Evolutionary conservation across 306 rosid genomes (phyloP).

Genomic region (Sindora glabra): DNA sequence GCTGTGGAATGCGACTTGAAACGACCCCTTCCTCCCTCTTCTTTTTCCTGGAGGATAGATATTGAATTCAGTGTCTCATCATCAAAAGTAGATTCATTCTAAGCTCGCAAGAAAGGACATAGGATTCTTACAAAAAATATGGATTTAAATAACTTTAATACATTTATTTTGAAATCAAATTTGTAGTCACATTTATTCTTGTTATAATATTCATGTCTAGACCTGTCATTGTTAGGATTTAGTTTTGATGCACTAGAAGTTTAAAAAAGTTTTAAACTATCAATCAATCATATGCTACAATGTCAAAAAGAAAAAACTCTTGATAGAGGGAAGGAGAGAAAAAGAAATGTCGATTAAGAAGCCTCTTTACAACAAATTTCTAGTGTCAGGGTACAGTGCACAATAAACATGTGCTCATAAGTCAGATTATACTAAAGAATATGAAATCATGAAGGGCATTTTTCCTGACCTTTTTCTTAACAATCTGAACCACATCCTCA

Average conservation of each 20-base stretch:
- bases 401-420: neutral
- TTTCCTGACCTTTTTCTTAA: constrained; percentile 85
- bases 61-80: constrained; percentile 6
- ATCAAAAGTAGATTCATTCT: neutral
- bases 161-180: too few relatives aligned
- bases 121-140: neutral
- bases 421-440: too few relatives aligned
- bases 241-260: too few relatives aligned
- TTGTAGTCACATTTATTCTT: too few relatives aligned
- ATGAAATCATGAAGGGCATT: neutral
- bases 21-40: constrained; percentile 92
- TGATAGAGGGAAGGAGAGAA: neutral
- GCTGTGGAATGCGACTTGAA: constrained; percentile 88
- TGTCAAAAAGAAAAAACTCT: too few relatives aligned
- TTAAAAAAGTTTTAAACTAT: too few relatives aligned
- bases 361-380: neutral
- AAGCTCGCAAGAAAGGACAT: neutral
- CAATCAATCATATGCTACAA: too few relatives aligned
- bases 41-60: constrained; percentile 58
- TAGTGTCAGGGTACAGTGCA: neutral
- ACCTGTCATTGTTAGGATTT: too few relatives aligned
- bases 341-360: neutral
- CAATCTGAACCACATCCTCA: constrained; percentile 96
- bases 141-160: neutral
- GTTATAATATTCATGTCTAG: too few relatives aligned